Percentiles rank a stretch among this genome's conserved stretches.
Evolutionary conservation across 1,139 yeast genomes (phyloP).

Genomic region (Taphrina populina): DNA sequence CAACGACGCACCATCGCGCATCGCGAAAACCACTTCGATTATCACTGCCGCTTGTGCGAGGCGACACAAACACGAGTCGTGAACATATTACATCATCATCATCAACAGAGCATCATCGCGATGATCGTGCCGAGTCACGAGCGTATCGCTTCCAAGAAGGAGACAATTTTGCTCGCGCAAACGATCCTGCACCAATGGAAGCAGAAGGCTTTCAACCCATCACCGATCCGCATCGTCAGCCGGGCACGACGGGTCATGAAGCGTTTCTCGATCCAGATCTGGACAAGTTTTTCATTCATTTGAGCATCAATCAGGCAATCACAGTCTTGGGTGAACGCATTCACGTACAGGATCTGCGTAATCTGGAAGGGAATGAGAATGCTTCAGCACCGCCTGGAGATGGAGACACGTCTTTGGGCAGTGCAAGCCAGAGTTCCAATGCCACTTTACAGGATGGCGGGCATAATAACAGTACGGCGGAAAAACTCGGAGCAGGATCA

Average conservation of each 20-base stretch:
- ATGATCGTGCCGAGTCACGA: neutral
- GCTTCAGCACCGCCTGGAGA: too few relatives aligned
- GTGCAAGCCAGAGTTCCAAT: too few relatives aligned
- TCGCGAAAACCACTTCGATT: neutral
- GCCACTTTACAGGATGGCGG: too few relatives aligned
- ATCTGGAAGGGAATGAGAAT: constrained; percentile 3
- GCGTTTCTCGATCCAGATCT: constrained; percentile 21
- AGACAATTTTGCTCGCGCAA: constrained; percentile 13
- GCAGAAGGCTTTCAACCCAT: constrained; percentile 26
- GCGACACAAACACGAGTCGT: constrained; percentile 4
- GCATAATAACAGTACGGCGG: too few relatives aligned
- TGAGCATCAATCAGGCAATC: constrained; percentile 24
- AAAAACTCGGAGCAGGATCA: too few relatives aligned
- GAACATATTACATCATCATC: neutral
- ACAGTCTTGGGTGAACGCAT: constrained; percentile 1
- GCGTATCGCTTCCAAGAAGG: constrained; percentile 1
- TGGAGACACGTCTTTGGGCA: too few relatives aligned
- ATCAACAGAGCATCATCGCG: neutral
- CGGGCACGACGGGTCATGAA: constrained; percentile 5
- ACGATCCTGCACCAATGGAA: constrained; percentile 21
- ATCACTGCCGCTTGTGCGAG: constrained; percentile 17
- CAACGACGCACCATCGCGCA: constrained; percentile 8
- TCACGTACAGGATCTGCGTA: constrained; percentile 2
- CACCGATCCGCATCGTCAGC: constrained; percentile 3
- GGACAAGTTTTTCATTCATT: constrained; percentile 19